Percentiles rank a stretch among this genome's conserved stretches.
Evolutionary conservation across 371 early-diverging fungal genomes (phyloP).

Genomic region (Chytridiales sp.): DNA sequence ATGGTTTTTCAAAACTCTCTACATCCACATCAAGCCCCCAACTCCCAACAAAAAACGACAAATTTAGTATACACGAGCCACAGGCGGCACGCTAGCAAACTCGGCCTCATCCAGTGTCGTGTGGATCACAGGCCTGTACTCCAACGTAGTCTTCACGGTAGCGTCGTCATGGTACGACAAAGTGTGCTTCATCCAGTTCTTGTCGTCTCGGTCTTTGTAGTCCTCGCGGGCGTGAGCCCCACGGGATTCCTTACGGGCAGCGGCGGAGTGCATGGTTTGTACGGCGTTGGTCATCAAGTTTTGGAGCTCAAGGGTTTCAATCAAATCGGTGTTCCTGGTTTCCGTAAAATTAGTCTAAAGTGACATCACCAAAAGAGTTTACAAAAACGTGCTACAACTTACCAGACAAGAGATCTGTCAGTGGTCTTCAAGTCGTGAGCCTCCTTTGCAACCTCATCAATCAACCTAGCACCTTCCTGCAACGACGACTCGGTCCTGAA

Average conservation of each 20-base stretch:
- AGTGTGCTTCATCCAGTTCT: slow-evolving; percentile 98
- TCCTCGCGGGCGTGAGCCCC: slow-evolving; percentile 98
- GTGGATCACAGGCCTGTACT: slow-evolving; percentile 79
- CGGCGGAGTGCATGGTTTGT: slow-evolving; percentile 96
- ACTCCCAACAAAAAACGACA: too few species aligned
- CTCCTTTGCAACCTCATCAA: slow-evolving; percentile 78
- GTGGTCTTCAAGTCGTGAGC: slow-evolving; percentile 84
- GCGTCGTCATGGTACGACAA: slow-evolving; percentile 89
- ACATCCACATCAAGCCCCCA: too few species aligned
- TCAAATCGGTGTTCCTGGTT: slow-evolving; percentile 82
- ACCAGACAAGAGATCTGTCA: slow-evolving; percentile 95
- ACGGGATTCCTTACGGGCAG: slow-evolving; percentile 93
- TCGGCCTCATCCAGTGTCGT: slow-evolving; percentile 90
- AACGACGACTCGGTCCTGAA: slow-evolving; percentile 92
- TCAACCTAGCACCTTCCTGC: slow-evolving; percentile 84
- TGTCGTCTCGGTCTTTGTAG: slow-evolving; percentile 83
- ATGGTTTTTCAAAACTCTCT: too few species aligned
- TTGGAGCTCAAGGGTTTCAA: slow-evolving; percentile 95
- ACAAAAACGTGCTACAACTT: slow-evolving; percentile 6
- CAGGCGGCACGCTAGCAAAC: slow-evolving; percentile 90
- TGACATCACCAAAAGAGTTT: slow-evolving; percentile 3
- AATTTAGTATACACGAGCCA: slow-evolving; percentile 92
- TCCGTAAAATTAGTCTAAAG: neutral
- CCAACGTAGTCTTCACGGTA: slow-evolving; percentile 73
- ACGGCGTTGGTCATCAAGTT: slow-evolving; percentile 95